Conservation (phyloP, 1,284 basidiomycete genomes). For the Melampsora americana region DNA sequence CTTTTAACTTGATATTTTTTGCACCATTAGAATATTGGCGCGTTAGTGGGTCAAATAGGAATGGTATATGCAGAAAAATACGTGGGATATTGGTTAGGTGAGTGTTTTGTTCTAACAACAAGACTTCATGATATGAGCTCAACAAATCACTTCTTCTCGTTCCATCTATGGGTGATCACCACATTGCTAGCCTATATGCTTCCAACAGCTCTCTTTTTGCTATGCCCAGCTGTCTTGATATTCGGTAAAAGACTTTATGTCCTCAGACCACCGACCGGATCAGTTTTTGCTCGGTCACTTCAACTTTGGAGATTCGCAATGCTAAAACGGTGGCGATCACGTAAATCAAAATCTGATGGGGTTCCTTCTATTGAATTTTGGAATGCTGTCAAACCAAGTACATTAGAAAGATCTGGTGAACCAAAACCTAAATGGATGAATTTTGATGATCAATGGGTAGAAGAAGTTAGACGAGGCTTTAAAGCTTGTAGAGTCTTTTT, state of each 20-base stretch:
- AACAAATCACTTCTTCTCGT: background rate
- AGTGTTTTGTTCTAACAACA: background rate
- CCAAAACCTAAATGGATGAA: constrained; percentile 56
- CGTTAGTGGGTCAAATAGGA: constrained; percentile 60
- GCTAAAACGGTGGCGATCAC: constrained; percentile 52
- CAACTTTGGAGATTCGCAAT: constrained; percentile 52
- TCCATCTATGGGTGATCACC: background rate
- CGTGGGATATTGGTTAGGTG: constrained; percentile 56
- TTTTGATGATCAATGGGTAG: constrained; percentile 71
- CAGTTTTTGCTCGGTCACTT: constrained; percentile 64
- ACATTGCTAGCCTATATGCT: constrained; percentile 49
- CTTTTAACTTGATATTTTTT: constrained; percentile 55
- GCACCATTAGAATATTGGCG: constrained; percentile 68
- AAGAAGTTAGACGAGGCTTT: constrained; percentile 74
- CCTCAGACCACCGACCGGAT: constrained; percentile 70
- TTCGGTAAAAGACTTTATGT: constrained; percentile 67
- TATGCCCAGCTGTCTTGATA: constrained; percentile 66
- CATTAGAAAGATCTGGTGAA: constrained; percentile 57
- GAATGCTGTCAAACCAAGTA: constrained; percentile 69
- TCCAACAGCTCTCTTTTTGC: constrained; percentile 55
- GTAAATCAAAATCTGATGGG: constrained; percentile 46
- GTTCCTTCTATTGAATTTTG: constrained; percentile 67
- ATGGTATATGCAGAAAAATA: constrained; percentile 55
- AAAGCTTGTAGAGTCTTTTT: constrained; percentile 79
- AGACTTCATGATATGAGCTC: background rate